These are phyloP conservation scores for Anethum foeniculum DNA, from an alignment of 140 eudicot species.

Conservation along the genomic window DNA sequence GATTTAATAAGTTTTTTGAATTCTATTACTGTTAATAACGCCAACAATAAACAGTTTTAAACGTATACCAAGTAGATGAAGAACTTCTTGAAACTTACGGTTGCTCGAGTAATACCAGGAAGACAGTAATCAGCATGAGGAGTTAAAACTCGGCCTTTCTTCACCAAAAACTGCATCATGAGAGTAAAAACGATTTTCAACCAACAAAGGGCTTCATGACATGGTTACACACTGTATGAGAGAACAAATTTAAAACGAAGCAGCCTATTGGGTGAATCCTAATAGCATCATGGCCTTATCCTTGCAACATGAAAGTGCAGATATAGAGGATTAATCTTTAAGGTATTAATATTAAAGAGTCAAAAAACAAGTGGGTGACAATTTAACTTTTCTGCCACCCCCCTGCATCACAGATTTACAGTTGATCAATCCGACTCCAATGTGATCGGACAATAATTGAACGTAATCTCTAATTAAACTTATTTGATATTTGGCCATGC, in stretches of 20 bases:
- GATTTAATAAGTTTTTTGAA: background rate
- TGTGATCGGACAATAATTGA: background rate
- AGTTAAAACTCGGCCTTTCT: conserved; percentile 76
- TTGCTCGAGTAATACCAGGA: conserved; percentile 96
- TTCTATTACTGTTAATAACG: background rate
- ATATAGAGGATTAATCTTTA: background rate
- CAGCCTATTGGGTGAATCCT: background rate
- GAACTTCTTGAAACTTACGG: conserved; percentile 53
- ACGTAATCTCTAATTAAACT: background rate
- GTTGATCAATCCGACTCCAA: background rate
- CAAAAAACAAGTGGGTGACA: background rate
- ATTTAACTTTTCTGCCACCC: background rate
- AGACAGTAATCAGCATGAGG: conserved; percentile 99
- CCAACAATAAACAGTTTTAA: background rate
- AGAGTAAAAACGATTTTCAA: background rate
- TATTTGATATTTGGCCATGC: background rate
- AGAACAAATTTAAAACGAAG: background rate
- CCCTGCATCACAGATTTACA: no score
- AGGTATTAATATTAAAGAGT: background rate
- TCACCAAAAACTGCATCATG: conserved; percentile 71
- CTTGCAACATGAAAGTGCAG: background rate
- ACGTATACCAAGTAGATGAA: background rate
- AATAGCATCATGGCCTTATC: background rate
- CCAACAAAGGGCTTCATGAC: background rate
- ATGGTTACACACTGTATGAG: background rate